Conservation (phyloP, 768 basidiomycete species). For the Boletus edulis region DNA sequence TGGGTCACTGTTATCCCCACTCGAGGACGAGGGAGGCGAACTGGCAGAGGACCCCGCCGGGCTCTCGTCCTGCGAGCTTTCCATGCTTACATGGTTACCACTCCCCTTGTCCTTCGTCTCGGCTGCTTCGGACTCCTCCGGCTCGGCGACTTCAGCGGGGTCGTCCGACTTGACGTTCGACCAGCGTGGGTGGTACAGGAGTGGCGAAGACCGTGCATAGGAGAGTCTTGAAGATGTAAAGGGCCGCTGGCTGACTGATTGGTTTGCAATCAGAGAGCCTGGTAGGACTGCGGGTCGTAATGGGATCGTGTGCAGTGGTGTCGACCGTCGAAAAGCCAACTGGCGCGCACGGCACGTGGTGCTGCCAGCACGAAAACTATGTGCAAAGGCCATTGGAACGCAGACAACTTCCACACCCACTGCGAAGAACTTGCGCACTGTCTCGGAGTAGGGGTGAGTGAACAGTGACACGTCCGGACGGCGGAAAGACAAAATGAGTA, state of each 20-base stretch:
- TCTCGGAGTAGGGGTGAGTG: neutral
- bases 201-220: slow-evolving; percentile 31
- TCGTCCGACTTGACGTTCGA: slow-evolving; percentile 35
- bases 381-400: slow-evolving; percentile 26
- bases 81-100: slow-evolving; percentile 19
- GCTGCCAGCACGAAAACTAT: slow-evolving; percentile 12
- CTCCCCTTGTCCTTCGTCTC: slow-evolving; percentile 20
- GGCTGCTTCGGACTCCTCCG: slow-evolving; percentile 22
- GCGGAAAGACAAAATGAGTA: slow-evolving; percentile 3
- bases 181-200: slow-evolving; percentile 38
- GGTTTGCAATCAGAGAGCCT: slow-evolving; percentile 4
- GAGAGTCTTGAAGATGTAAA: slow-evolving; percentile 26
- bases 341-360: slow-evolving; percentile 10
- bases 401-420: slow-evolving; percentile 17
- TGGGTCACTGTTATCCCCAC: slow-evolving; percentile 37
- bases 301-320: slow-evolving; percentile 11
- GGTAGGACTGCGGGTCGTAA: slow-evolving; percentile 3
- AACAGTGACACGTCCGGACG: too few species aligned
- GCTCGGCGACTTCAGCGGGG: slow-evolving; percentile 21
- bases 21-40: slow-evolving; percentile 39
- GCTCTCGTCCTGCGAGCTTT: slow-evolving; percentile 31
- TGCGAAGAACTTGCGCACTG: neutral
- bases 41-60: slow-evolving; percentile 31
- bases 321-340: slow-evolving; percentile 8
- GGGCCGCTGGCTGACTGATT: slow-evolving; percentile 16